Evolutionary conservation across 2,329 filamentous ascomycete species (phyloP).

Genomic region (Phoma herbarum): DNA sequence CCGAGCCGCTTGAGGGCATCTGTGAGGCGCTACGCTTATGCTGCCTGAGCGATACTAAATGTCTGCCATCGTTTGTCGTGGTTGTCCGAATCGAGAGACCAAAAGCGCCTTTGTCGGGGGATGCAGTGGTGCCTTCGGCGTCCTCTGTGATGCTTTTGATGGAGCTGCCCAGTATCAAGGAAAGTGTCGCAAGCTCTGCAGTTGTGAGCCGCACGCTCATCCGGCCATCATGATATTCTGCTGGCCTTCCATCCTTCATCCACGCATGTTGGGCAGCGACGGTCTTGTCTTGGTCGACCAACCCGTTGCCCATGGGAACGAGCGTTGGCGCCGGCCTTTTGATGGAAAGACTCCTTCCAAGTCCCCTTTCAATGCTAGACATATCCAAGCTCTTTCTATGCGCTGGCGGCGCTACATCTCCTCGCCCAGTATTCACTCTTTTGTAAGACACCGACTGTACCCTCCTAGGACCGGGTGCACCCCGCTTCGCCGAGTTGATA

Average conservation of each 20-base stretch:
- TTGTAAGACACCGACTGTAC: constrained; percentile 33
- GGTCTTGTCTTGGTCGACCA: constrained; percentile 16
- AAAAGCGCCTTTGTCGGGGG: constrained; percentile 34
- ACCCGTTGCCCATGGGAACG: constrained; percentile 24
- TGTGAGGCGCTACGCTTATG: constrained; percentile 38
- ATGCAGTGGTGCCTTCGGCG: background rate
- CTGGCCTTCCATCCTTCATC: constrained; percentile 38
- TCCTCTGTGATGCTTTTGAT: constrained; percentile 15
- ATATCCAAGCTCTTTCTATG: constrained; percentile 34
- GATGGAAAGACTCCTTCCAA: constrained; percentile 29
- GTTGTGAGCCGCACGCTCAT: constrained; percentile 31
- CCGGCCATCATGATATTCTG: constrained; percentile 26
- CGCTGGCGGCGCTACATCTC: constrained; percentile 20
- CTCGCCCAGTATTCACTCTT: constrained; percentile 17
- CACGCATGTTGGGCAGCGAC: constrained; percentile 27
- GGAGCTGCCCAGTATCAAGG: constrained; percentile 41
- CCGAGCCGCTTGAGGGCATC: constrained; percentile 32
- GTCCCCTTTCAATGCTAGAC: constrained; percentile 25
- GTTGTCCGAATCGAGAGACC: constrained; percentile 35
- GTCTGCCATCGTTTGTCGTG: constrained; percentile 23
- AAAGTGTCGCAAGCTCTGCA: constrained; percentile 40
- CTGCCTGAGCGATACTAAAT: constrained; percentile 35
- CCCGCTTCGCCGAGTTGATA: constrained; percentile 28
- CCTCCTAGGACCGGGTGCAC: constrained; percentile 23
- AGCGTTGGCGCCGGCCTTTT: constrained; percentile 26